Evolutionary conservation across 2,329 filamentous ascomycete genomes (phyloP).

Genomic region (Colletotrichum limetticola): DNA sequence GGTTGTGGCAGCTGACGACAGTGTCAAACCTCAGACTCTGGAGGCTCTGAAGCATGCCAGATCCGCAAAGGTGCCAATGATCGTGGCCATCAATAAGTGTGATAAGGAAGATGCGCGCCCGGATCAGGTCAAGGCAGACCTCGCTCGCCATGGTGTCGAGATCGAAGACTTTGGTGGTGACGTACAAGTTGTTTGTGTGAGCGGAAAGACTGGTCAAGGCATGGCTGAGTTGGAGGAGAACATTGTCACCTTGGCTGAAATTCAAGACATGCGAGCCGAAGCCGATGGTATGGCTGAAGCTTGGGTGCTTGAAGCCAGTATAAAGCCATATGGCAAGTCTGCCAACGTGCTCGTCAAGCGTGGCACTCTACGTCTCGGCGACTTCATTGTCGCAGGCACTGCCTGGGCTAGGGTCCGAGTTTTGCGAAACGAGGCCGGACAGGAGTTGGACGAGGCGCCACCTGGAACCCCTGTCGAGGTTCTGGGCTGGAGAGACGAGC

Average conservation of each 20-base stretch:
- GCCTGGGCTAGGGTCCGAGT: constrained; percentile 89
- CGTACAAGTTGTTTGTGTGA: constrained; percentile 90
- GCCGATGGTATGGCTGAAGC: constrained; percentile 83
- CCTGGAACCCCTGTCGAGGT: constrained; percentile 94
- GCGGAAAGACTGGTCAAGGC: constrained; percentile 91
- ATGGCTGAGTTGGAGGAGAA: constrained; percentile 95
- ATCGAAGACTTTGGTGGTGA: constrained; percentile 97
- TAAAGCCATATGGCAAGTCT: constrained; percentile 84
- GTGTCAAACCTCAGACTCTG: constrained; percentile 95
- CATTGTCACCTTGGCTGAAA: constrained; percentile 84
- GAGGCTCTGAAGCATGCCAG: constrained; percentile 96
- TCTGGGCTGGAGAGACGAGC: constrained; percentile 89
- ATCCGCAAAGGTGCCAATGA: constrained; percentile 88
- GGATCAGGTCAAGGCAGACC: constrained; percentile 88
- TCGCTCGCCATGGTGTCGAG: constrained; percentile 84
- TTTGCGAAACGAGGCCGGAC: constrained; percentile 86
- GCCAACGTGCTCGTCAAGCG: constrained; percentile 91
- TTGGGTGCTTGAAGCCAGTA: constrained; percentile 91
- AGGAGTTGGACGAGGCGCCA: constrained; percentile 75
- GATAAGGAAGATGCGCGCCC: constrained; percentile 87
- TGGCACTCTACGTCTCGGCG: constrained; percentile 83
- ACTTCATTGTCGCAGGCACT: constrained; percentile 86
- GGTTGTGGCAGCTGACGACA: constrained; percentile 96
- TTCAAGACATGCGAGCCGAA: constrained; percentile 90
- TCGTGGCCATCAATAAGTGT: constrained; percentile 97